Percentiles rank a stretch among this genome's conserved stretches.
These are phyloP conservation scores for Irpex rosettiformis DNA, from an alignment of 1,284 basidiomycete species.

Conservation along the genomic window DNA sequence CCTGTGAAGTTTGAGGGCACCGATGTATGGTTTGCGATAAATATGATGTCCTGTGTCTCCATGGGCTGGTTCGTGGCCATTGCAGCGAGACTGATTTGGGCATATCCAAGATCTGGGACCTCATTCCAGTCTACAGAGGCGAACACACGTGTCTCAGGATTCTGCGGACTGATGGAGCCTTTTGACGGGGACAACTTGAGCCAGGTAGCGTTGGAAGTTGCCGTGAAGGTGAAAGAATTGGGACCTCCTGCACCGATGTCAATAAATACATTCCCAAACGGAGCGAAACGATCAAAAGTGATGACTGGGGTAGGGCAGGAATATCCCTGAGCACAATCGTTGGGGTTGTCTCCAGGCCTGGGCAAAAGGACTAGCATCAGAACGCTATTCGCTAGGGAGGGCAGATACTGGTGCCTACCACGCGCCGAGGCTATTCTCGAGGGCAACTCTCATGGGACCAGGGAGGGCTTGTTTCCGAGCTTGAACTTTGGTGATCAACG, in stretches of 20 bases:
- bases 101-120: constrained; percentile 40
- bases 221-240: constrained; percentile 52
- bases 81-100: constrained; percentile 46
- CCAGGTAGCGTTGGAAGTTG: constrained; percentile 50
- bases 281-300: constrained; percentile 51
- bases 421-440: constrained; percentile 58
- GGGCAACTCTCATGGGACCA: constrained; percentile 59
- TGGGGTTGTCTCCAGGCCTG: constrained; percentile 65
- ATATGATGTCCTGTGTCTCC: constrained; percentile 34
- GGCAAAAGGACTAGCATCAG: not conserved
- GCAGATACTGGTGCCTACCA: constrained; percentile 36
- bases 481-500: constrained; percentile 50
- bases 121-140: constrained; percentile 59
- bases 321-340: constrained; percentile 49
- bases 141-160: constrained; percentile 54
- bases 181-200: constrained; percentile 41
- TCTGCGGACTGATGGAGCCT: constrained; percentile 46
- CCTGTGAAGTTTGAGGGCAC: constrained; percentile 46
- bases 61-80: constrained; percentile 36
- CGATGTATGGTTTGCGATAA: constrained; percentile 37
- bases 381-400: not conserved
- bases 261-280: constrained; percentile 50
- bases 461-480: constrained; percentile 52
- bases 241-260: constrained; percentile 64
- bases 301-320: constrained; percentile 49